phyloP scores from a whole-genome alignment of 225 moss, liverwort and hornwort genomes.

The Takakia lepidozioides region DNA sequence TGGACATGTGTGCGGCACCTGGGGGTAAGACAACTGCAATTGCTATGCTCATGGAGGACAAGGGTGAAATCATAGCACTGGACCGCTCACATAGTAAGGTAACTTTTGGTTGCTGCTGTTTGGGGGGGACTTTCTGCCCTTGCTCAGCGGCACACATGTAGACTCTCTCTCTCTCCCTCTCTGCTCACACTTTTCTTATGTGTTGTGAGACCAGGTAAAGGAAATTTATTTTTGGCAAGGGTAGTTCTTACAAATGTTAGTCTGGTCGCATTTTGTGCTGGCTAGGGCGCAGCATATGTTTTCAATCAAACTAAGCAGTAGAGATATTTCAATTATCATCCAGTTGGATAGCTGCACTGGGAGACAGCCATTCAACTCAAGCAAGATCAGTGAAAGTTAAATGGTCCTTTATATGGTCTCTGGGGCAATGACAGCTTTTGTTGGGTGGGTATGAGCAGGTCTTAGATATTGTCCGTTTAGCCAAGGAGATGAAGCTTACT shows the following conservation, averaged over 20 bases:
- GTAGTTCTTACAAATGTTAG: not conserved
- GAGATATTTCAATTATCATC: no score
- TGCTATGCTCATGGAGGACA: slow-evolving; percentile 74
- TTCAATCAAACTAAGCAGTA: not conserved
- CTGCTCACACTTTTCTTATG: no score
- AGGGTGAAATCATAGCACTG: slow-evolving; percentile 80
- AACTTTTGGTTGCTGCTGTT: no score
- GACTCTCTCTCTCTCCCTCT: no score
- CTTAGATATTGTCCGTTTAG: slow-evolving; percentile 67
- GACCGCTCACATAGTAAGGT: slow-evolving; percentile 99
- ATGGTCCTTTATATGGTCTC: no score
- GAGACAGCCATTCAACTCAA: no score
- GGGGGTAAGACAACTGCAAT: slow-evolving; percentile 95
- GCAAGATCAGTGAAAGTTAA: no score
- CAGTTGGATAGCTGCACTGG: no score
- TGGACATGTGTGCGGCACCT: slow-evolving; percentile 99
- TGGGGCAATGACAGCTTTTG: slow-evolving; percentile 2
- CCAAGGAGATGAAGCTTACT: slow-evolving; percentile 70
- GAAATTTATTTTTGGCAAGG: not conserved
- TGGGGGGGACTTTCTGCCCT: no score
- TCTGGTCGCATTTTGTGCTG: not conserved
- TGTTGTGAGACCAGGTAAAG: not conserved
- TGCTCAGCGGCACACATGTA: no score
- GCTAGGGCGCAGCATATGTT: not conserved
- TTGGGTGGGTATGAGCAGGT: slow-evolving; percentile 41